Conservation (phyloP, 495 filamentous ascomycete genomes). For the Tuber umbilicatum region DNA sequence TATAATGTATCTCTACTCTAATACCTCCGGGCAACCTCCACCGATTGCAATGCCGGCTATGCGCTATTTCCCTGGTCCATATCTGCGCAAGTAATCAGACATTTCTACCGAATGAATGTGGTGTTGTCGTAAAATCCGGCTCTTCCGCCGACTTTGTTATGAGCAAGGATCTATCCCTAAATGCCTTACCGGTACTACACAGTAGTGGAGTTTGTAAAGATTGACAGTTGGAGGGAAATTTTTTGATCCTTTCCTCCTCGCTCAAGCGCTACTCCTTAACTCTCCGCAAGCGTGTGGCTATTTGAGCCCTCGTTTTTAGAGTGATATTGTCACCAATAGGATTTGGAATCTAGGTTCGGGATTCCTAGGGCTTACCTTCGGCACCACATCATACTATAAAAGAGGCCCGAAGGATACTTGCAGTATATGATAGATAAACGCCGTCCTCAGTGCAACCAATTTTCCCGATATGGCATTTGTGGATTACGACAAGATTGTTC, state of each 20-base stretch:
- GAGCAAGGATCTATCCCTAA: background rate
- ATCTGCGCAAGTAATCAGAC: background rate
- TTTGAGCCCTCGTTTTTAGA: background rate
- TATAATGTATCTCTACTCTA: no score
- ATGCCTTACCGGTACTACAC: background rate
- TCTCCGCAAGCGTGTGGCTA: no score
- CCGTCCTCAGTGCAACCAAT: background rate
- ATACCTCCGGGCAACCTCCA: background rate
- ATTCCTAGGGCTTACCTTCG: background rate
- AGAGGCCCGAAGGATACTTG: background rate
- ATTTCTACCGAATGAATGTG: no score
- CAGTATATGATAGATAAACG: background rate
- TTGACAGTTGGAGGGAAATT: background rate
- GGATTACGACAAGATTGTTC: slow-evolving; percentile 40
- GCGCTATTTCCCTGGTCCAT: background rate
- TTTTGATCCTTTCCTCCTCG: background rate
- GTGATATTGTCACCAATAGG: background rate
- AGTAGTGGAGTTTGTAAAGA: background rate
- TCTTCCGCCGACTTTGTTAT: background rate
- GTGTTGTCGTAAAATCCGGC: background rate
- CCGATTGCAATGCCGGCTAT: background rate
- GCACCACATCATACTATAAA: background rate
- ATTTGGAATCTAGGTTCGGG: background rate
- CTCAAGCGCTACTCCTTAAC: no score
- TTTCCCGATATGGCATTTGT: slow-evolving; percentile 29